Percentiles rank a stretch among this genome's conserved stretches.
These are phyloP conservation scores for Periconia macrospinosa DNA, from an alignment of 2,329 filamentous ascomycete species.

Conservation along the genomic window DNA sequence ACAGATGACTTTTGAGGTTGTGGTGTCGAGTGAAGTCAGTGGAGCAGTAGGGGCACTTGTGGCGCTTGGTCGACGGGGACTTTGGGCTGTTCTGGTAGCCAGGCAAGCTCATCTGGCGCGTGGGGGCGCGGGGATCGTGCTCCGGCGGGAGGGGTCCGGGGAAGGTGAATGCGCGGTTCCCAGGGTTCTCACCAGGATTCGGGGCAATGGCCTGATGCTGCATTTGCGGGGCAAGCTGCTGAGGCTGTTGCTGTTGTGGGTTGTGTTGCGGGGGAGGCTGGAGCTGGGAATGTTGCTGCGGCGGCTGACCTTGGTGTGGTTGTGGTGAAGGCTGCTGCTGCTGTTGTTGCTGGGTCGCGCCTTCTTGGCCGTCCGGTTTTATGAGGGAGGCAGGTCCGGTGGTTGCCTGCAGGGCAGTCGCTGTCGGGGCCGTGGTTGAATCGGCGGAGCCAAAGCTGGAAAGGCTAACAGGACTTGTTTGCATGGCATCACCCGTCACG, in stretches of 20 bases:
- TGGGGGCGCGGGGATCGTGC: slow-evolving; percentile 52
- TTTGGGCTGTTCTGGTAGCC: slow-evolving; percentile 62
- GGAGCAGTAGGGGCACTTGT: slow-evolving; percentile 94
- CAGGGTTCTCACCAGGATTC: slow-evolving; percentile 37
- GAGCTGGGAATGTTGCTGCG: slow-evolving; percentile 41
- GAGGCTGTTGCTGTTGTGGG: slow-evolving; percentile 13
- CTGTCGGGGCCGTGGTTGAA: slow-evolving; percentile 48
- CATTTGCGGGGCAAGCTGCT: slow-evolving; percentile 9
- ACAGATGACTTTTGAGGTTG: slow-evolving; percentile 93
- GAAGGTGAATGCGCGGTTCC: slow-evolving; percentile 65
- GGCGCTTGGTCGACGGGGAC: slow-evolving; percentile 80
- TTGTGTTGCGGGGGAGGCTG: slow-evolving; percentile 27
- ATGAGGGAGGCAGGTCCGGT: slow-evolving; percentile 49
- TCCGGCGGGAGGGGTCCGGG: slow-evolving; percentile 58
- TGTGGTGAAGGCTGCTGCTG: slow-evolving; percentile 7
- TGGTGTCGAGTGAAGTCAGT: slow-evolving; percentile 97
- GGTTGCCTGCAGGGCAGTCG: slow-evolving; percentile 54
- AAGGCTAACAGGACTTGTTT: slow-evolving; percentile 57
- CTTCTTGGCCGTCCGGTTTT: slow-evolving; percentile 26
- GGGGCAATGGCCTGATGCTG: slow-evolving; percentile 40
- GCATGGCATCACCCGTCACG: slow-evolving; percentile 48
- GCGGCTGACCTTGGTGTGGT: slow-evolving; percentile 32
- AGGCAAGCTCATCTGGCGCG: slow-evolving; percentile 62
- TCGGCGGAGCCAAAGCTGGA: slow-evolving; percentile 59
- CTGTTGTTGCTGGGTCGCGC: slow-evolving; percentile 40